phyloP scores from a whole-genome alignment of 2,329 filamentous ascomycete genomes.

The Thielaviopsis musarum region DNA sequence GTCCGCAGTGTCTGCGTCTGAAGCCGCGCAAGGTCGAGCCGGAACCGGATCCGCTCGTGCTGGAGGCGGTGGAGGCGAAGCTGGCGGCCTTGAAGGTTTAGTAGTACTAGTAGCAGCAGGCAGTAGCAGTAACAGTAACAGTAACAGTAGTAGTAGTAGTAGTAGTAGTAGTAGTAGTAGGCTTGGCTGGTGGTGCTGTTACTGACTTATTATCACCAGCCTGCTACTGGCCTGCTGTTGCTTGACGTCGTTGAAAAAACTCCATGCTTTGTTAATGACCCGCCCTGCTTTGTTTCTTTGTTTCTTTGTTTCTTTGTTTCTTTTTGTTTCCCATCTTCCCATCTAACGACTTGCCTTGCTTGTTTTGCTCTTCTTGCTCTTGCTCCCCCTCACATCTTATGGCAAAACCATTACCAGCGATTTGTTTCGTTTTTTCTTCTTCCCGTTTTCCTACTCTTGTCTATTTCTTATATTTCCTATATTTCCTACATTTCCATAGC shows the following conservation, averaged over 20 bases:
- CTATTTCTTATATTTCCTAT: not conserved
- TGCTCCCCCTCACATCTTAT: not conserved
- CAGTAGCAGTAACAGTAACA: too few species aligned
- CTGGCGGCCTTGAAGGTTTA: conserved; percentile 27
- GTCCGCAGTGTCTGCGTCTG: conserved; percentile 39
- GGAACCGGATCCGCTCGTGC: conserved; percentile 42
- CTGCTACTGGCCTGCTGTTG: not conserved
- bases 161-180: too few species aligned
- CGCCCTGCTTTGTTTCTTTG: not conserved
- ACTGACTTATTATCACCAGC: too few species aligned
- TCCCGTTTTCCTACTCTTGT: not conserved
- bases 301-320: not conserved
- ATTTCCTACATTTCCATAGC: too few species aligned
- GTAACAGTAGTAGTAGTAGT: too few species aligned
- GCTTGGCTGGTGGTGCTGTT: too few species aligned
- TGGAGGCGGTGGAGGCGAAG: conserved; percentile 40
- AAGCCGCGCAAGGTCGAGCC: conserved; percentile 44
- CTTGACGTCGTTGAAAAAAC: too few species aligned
- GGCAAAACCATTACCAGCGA: too few species aligned
- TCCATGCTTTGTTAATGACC: conserved; percentile 1
- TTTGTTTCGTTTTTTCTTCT: not conserved
- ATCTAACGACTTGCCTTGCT: too few species aligned
- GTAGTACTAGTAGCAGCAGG: not conserved
- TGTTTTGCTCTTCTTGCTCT: not conserved
- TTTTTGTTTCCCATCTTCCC: not conserved